phyloP scores from a whole-genome alignment of 1,139 yeast genomes.

The Diutina neorugosa region DNA sequence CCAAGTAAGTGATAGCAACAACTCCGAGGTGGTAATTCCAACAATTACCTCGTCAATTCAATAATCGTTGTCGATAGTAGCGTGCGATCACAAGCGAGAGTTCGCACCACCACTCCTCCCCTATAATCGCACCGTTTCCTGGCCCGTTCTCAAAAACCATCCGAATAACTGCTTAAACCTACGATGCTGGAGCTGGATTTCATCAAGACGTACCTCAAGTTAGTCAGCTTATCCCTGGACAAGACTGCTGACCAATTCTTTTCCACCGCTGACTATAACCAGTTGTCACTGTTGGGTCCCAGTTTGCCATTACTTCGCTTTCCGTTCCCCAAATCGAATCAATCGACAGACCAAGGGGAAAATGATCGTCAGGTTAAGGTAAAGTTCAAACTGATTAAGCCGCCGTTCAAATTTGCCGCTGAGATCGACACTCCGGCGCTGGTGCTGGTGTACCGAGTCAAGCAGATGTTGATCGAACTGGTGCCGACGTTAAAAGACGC shows the following conservation, averaged over 20 bases:
- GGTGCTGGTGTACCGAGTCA: background rate
- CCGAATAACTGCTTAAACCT: no score
- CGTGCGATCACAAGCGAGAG: no score
- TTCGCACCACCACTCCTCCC: no score
- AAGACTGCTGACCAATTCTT: background rate
- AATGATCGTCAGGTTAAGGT: background rate
- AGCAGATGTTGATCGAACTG: background rate
- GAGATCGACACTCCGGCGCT: background rate
- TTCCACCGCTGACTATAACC: background rate
- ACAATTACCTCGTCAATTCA: no score
- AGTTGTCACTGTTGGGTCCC: background rate
- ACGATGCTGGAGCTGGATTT: conserved; percentile 1
- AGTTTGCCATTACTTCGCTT: background rate
- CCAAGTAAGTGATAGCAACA: no score
- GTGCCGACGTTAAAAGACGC: background rate
- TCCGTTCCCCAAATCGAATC: background rate
- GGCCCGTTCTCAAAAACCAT: background rate
- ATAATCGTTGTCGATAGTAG: no score
- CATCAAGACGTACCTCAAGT: conserved; percentile 2
- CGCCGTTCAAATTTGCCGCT: background rate
- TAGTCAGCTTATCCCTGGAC: background rate
- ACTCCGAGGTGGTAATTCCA: no score
- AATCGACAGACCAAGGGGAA: background rate
- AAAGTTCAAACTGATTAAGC: background rate
- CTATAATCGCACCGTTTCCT: no score